A percentile compares a stretch with the other conserved stretches of the same genome.
Conservation (phyloP, 2,329 filamentous ascomycete genomes). For the Macrophomina pseudophaseolina region DNA sequence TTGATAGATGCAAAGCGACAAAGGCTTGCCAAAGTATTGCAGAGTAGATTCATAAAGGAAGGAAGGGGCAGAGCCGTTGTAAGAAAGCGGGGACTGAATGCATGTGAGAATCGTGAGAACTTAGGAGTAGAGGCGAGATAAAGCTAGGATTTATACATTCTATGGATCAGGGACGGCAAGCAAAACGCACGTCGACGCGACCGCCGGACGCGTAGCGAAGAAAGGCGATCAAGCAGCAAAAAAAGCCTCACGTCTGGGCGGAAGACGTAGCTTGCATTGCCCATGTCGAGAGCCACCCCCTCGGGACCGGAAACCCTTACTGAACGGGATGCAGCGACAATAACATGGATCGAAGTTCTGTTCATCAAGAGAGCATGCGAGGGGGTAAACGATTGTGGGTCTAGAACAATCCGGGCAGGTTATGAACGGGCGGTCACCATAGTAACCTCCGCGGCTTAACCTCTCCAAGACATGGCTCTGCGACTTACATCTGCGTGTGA, state of each 20-base stretch:
- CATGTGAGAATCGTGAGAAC: background rate
- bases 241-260: background rate
- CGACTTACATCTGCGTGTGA: constrained; percentile 9
- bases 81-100: background rate
- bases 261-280: constrained; percentile 17
- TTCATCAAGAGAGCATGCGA: constrained; percentile 14
- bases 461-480: constrained; percentile 19
- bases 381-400: constrained; percentile 4
- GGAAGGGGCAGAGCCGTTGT: background rate
- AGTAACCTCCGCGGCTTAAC: constrained; percentile 17
- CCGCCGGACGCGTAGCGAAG: constrained; percentile 22
- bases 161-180: constrained; percentile 12
- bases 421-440: constrained; percentile 9
- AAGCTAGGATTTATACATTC: constrained; percentile 18
- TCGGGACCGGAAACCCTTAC: constrained; percentile 19
- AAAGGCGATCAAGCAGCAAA: constrained; percentile 21
- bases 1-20: constrained; percentile 23
- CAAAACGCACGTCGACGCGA: constrained; percentile 12
- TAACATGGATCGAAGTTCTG: constrained; percentile 15
- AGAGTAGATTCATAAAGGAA: background rate
- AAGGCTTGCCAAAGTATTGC: constrained; percentile 13
- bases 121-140: background rate
- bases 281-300: constrained; percentile 9
- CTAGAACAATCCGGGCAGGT: constrained; percentile 24
- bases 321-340: constrained; percentile 16